Evolutionary conservation across 1,284 basidiomycete genomes (phyloP).

Genomic region (Bjerkandera adusta): DNA sequence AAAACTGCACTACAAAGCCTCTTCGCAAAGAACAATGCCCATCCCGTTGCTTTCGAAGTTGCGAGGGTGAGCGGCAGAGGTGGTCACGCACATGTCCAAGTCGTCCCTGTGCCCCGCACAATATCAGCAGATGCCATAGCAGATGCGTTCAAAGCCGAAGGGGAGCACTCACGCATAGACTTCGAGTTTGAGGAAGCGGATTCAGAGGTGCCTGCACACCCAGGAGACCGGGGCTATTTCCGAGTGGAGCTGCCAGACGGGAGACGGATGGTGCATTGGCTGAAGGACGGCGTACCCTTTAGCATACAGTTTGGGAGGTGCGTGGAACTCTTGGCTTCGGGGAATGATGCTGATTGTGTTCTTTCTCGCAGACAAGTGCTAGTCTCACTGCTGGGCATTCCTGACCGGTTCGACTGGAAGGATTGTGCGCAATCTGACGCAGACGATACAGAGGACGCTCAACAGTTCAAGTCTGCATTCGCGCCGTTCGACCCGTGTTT

Average conservation of each 20-base stretch:
- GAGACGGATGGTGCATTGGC: constrained; percentile 80
- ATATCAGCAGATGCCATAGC: constrained; percentile 54
- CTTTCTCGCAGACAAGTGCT: constrained; percentile 64
- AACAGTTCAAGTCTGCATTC: constrained; percentile 82
- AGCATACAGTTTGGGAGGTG: constrained; percentile 92
- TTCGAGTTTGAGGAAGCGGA: constrained; percentile 57
- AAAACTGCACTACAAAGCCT: constrained; percentile 72
- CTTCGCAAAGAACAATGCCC: constrained; percentile 70
- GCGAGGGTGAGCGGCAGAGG: constrained; percentile 79
- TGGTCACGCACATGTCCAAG: constrained; percentile 93
- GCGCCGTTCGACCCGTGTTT: constrained; percentile 68
- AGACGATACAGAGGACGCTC: constrained; percentile 79
- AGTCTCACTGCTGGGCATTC: constrained; percentile 68
- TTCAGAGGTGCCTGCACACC: constrained; percentile 46
- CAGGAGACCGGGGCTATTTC: constrained; percentile 75
- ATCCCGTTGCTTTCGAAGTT: constrained; percentile 85
- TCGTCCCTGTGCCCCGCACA: constrained; percentile 76
- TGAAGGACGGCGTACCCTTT: constrained; percentile 77
- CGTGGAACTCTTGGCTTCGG: constrained; percentile 26
- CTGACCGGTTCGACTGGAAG: constrained; percentile 89
- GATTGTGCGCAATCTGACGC: constrained; percentile 76
- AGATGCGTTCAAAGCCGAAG: constrained; percentile 68
- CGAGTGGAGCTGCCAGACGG: constrained; percentile 88
- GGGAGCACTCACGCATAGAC: constrained; percentile 62
- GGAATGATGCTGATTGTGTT: constrained; percentile 1